A percentile compares a stretch with the other conserved stretches of the same genome.
These are phyloP conservation scores for Moricandia moricandioides DNA, from an alignment of 345 rosid species.

Conservation along the genomic window DNA sequence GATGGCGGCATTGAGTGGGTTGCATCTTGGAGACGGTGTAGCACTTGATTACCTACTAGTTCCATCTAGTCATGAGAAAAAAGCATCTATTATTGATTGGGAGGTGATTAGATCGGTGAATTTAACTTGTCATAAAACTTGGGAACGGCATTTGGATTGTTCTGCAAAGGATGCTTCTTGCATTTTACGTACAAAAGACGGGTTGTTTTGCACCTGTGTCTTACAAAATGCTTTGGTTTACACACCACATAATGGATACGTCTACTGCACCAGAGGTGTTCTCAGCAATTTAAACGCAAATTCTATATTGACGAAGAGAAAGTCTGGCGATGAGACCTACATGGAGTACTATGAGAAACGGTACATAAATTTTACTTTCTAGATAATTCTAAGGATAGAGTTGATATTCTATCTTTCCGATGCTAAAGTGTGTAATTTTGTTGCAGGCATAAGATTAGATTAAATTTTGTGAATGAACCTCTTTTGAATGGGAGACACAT, in stretches of 20 bases:
- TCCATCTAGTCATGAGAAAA: constrained; percentile 39
- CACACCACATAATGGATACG: constrained; percentile 68
- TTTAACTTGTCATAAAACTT: constrained; percentile 27
- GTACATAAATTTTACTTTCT: constrained; percentile 35
- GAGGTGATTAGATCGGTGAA: constrained; percentile 41
- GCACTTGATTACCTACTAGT: constrained; percentile 67
- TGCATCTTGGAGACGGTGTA: constrained; percentile 24
- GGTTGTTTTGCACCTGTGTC: constrained; percentile 49
- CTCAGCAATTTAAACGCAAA: constrained; percentile 48
- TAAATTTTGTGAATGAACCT: constrained; percentile 38
- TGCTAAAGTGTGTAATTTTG: not conserved
- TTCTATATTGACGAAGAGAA: constrained; percentile 46
- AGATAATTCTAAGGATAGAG: not conserved
- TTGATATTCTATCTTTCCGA: not conserved
- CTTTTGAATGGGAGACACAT: constrained; percentile 59
- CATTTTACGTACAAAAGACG: constrained; percentile 48
- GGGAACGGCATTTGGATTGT: constrained; percentile 35
- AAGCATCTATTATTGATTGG: constrained; percentile 53
- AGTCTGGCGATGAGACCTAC: constrained; percentile 48
- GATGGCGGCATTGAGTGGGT: constrained; percentile 35
- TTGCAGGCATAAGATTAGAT: constrained; percentile 56
- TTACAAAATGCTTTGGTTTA: constrained; percentile 58
- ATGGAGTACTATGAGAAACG: constrained; percentile 48
- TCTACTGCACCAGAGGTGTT: constrained; percentile 56
- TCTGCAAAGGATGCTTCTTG: constrained; percentile 30